Base-by-base conservation (phyloP, 2,329 filamentous ascomycete species). In the Exserohilum turcica region DNA sequence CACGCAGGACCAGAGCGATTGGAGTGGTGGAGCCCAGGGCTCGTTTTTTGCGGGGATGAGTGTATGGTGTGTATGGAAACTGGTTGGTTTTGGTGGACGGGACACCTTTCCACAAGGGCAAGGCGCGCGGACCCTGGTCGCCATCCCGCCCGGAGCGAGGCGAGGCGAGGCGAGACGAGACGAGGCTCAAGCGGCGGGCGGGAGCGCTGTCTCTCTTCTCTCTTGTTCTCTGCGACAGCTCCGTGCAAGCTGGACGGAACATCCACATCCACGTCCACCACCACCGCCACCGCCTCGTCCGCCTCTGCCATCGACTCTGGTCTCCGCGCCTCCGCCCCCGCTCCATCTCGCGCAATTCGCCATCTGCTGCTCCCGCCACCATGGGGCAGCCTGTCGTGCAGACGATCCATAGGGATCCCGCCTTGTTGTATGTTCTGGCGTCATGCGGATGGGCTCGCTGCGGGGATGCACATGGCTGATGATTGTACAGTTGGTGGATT, bases 371-470 rank as follows among this genome's bases (percentile, higher is more conserved):
- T 55, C 48, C 58, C 50, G 44, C 60, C 71, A 79, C 61, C 46
- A 97, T 97, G 93, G 89, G 89, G 67, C 87, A 94, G 79, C 82
- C 89, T 63, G 84, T 89, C 63, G 88, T 91, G 66, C 94, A 99
- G 82, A 94, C 92, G 81, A 97, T 99, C 85, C 90, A 96, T 80
- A 80, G 94, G 85, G 95, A 99, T 89, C 93, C 94, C 71, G 92
- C 96, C 78, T 83, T 99, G 63, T 96, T 99, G 94, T 97, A 81
- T 73, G 90, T 77, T 47, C 40, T 31, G 31, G 29, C 48, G 29
- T 44, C 33, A 28, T 16, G n/a, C 16, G 27, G 18, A 24, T 24
- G 31, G 8, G 21, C 24, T 29, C n/a, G 38, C 12, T 42, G 38
- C 38, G 38, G 43, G 13, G 28, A 50, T 28, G 27, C 42, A 50